A percentile compares a stretch with the other conserved stretches of the same genome.
These are phyloP conservation scores for Mycena sp. DNA, from an alignment of 1,284 basidiomycete species.

Conservation along the genomic window DNA sequence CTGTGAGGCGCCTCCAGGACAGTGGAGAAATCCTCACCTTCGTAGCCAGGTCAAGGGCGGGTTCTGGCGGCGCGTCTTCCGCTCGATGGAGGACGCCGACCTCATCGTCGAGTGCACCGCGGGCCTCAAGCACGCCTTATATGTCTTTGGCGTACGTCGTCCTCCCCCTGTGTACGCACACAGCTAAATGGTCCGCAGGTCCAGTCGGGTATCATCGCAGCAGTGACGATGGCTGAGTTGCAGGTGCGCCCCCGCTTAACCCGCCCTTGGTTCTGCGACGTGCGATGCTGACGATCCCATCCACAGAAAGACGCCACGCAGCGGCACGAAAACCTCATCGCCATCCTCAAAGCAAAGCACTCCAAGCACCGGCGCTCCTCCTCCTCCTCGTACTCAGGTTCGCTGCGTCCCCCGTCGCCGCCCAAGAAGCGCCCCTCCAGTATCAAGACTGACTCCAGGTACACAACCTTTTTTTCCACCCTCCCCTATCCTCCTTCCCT, in stretches of 20 bases:
- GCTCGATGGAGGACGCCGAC: too few species aligned
- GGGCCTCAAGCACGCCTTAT: conserved; percentile 27
- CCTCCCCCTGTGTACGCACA: neutral
- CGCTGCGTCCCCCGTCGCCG: neutral
- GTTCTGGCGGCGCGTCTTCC: conserved; percentile 14
- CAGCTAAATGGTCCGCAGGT: conserved; percentile 13
- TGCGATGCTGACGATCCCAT: conserved; percentile 15
- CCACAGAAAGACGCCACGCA: too few species aligned
- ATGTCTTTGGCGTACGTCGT: conserved; percentile 24
- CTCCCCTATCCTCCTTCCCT: too few species aligned
- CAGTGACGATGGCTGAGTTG: conserved; percentile 29
- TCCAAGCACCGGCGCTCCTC: conserved; percentile 4
- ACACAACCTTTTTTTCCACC: too few species aligned
- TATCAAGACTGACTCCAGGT: too few species aligned
- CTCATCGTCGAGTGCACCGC: too few species aligned
- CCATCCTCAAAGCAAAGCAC: conserved; percentile 25
- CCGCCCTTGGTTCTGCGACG: too few species aligned
- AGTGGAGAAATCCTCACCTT: conserved; percentile 24
- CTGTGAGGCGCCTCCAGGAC: conserved; percentile 14
- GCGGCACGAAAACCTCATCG: conserved; percentile 25
- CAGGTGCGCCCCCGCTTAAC: conserved; percentile 26
- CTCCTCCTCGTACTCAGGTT: neutral
- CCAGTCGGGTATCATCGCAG: too few species aligned
- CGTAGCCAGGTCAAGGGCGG: conserved; percentile 24
- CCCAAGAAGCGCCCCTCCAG: conserved; percentile 11